Evolutionary conservation across 1,284 basidiomycete genomes (phyloP), one percentile per base, ranked within the genome.

Genomic region (Boletellus sp.): DNA sequence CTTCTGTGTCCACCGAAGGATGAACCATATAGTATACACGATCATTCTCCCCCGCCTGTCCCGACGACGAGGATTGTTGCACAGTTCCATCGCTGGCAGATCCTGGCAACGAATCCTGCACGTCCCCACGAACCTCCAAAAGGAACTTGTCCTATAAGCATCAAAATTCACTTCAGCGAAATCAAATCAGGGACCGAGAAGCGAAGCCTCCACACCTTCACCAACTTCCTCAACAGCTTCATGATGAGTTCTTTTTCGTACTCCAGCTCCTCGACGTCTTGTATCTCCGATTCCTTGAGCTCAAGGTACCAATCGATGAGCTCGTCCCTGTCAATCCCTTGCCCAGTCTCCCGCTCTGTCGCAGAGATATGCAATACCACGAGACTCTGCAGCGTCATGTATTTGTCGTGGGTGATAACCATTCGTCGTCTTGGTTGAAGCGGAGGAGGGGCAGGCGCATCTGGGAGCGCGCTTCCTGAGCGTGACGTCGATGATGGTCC

Each of bases 251-350:
- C 89, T 61, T 86, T 89, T 74, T 99, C 92, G 59, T 90, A 86
- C 61, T 97, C 93, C n/a, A 97, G 74, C 65, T 96, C 89, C 50
- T 95, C 93, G 15, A 93, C 79, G 44, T 87, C 85, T 56, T 89
- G 83, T 44, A 98, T 76, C 58, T 93, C 87, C 33, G 79, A 76
- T 71, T 99, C 97, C 69, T 83, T 88, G 56, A 83, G 74, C 74
- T 99, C 94, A 48, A 99, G 80, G 69, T 98, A 99, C 94, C 94
- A 97, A 68, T 97, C 91, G 55, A 97, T 87, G 42, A 99, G 78
- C 64, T 95, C 93, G 57, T 95, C 91, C 45, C 86, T 79, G 65
- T 93, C 89, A 22, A 97, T 73, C 11, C 95, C 95, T 43, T 74
- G 79, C 22, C 86, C 86, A 1, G 82, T 87, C 58, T 84, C 81